Evolutionary conservation across 1,284 basidiomycete genomes (phyloP).

Genomic region (Schizophyllum commune): DNA sequence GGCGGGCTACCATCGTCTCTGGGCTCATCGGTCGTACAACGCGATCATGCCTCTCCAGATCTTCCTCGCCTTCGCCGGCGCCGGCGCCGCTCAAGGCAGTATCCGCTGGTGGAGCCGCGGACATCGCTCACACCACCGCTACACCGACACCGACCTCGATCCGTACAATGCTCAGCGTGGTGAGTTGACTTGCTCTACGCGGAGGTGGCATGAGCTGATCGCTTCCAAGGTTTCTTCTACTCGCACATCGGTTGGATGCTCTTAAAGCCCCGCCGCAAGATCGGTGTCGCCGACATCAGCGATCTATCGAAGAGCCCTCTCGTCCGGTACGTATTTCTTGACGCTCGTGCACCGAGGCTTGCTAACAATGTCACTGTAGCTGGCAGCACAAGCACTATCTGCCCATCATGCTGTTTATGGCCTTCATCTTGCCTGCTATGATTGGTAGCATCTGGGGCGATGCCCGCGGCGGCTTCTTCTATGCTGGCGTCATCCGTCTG

Average conservation of each 20-base stretch:
- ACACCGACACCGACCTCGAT: constrained; percentile 83
- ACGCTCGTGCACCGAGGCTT: not conserved
- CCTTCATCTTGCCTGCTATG: constrained; percentile 56
- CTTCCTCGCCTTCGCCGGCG: constrained; percentile 59
- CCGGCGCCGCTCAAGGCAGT: constrained; percentile 74
- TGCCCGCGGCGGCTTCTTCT: constrained; percentile 69
- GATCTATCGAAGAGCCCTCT: constrained; percentile 64
- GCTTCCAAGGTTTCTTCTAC: constrained; percentile 49
- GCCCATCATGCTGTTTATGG: constrained; percentile 55
- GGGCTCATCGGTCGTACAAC: constrained; percentile 80
- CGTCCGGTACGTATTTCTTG: constrained; percentile 31
- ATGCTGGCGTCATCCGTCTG: constrained; percentile 63
- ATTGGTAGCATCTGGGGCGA: constrained; percentile 77
- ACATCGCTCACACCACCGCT: constrained; percentile 79
- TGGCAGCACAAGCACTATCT: constrained; percentile 79
- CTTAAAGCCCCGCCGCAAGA: constrained; percentile 72
- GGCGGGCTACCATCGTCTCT: constrained; percentile 74
- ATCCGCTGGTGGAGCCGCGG: constrained; percentile 84
- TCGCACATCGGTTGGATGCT: constrained; percentile 83
- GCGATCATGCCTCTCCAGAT: constrained; percentile 64
- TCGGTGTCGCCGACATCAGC: constrained; percentile 72
- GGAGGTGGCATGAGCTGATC: not conserved
- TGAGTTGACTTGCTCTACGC: not conserved
- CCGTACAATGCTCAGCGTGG: constrained; percentile 67
- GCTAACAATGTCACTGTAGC: constrained; percentile 1